Evolutionary conservation across 2,329 filamentous ascomycete genomes (phyloP).

Genomic region (Fusarium sp.): DNA sequence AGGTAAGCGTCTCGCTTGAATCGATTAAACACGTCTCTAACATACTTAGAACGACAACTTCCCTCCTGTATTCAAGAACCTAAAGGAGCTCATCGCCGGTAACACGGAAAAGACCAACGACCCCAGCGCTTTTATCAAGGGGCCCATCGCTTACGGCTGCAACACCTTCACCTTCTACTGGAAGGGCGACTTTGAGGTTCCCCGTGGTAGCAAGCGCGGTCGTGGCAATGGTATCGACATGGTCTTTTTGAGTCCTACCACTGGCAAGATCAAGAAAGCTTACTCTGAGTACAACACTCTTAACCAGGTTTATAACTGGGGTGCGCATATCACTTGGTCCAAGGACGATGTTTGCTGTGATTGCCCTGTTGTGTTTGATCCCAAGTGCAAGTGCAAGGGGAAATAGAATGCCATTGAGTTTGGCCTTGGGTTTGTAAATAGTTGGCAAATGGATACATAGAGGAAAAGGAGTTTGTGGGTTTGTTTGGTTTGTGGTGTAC

Average conservation of each 20-base stretch:
- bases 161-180: conserved; percentile 41
- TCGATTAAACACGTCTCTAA: rapidly evolving
- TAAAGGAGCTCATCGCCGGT: conserved; percentile 26
- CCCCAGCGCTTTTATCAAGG: conserved; percentile 31
- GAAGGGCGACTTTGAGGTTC: conserved; percentile 38
- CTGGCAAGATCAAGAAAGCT: conserved; percentile 28
- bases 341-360: conserved; percentile 37
- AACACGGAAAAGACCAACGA: conserved; percentile 23
- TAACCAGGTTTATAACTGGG: conserved; percentile 40
- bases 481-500: not conserved
- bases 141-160: conserved; percentile 36
- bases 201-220: conserved; percentile 7
- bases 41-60: conserved; percentile 30
- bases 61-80: conserved; percentile 30
- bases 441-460: not conserved
- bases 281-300: conserved; percentile 43
- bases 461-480: conserved; percentile 14
- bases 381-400: conserved; percentile 34
- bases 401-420: not conserved
- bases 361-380: conserved; percentile 36
- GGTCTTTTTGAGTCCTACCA: conserved; percentile 30
- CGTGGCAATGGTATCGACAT: conserved; percentile 39
- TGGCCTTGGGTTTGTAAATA: not conserved
- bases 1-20: conserved; percentile 1
- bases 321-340: conserved; percentile 36